Percentiles rank a stretch among this genome's conserved stretches.
Evolutionary conservation across 768 basidiomycete genomes (phyloP).

Genomic region (Boletus rubropictus): DNA sequence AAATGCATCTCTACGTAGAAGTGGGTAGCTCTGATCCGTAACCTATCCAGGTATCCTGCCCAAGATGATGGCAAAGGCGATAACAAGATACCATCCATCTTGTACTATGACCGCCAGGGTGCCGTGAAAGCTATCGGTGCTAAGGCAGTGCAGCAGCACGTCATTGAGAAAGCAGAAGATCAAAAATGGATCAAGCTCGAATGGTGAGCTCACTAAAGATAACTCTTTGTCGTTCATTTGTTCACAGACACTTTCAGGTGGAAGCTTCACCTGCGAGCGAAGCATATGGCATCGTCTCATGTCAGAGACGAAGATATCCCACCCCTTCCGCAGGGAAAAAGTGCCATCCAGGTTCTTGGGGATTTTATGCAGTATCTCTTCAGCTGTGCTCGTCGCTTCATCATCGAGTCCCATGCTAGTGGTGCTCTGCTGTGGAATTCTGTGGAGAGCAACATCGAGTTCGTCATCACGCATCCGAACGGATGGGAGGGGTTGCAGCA

Average conservation of each 20-base stretch:
- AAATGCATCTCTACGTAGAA: neutral
- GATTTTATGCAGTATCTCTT: slow-evolving; percentile 29
- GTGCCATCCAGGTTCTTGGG: slow-evolving; percentile 17
- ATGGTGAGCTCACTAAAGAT: slow-evolving; percentile 26
- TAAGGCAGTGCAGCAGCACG: slow-evolving; percentile 33
- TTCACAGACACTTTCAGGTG: slow-evolving; percentile 19
- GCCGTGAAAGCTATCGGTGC: slow-evolving; percentile 39
- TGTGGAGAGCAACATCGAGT: slow-evolving; percentile 16
- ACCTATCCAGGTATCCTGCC: slow-evolving; percentile 36
- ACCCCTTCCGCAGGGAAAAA: slow-evolving; percentile 20
- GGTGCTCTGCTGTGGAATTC: slow-evolving; percentile 22
- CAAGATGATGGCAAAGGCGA: slow-evolving; percentile 43
- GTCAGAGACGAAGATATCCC: slow-evolving; percentile 19
- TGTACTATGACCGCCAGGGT: slow-evolving; percentile 43
- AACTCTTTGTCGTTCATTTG: neutral
- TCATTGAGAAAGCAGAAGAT: slow-evolving; percentile 36
- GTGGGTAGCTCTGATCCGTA: neutral
- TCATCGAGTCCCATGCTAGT: slow-evolving; percentile 26
- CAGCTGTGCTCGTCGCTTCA: slow-evolving; percentile 18
- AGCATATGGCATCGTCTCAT: slow-evolving; percentile 19
- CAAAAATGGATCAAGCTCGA: slow-evolving; percentile 35
- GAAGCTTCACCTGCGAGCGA: slow-evolving; percentile 34
- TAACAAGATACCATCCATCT: slow-evolving; percentile 43
- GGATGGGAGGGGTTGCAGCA: slow-evolving; percentile 31
- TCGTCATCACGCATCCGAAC: slow-evolving; percentile 28